These are phyloP conservation scores for Picochlorum sp. DNA, from an alignment of 139 green algal species.

Conservation along the genomic window DNA sequence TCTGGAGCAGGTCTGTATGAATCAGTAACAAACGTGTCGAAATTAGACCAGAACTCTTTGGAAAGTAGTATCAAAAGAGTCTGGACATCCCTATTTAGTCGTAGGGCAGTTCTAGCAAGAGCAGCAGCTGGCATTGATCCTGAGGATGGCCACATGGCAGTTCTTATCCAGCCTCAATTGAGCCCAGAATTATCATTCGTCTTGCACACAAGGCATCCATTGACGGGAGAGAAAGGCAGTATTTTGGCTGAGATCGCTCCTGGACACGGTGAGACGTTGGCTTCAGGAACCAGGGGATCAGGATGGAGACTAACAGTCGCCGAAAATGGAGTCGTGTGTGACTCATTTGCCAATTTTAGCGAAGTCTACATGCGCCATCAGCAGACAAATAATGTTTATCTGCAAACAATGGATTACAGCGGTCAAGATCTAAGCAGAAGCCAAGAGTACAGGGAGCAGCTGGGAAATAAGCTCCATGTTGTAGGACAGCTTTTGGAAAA, in stretches of 20 bases:
- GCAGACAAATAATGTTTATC: slow-evolving; percentile 6
- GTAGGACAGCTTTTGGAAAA: slow-evolving; percentile 55
- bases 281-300: slow-evolving; percentile 66
- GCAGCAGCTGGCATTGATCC: slow-evolving; percentile 48
- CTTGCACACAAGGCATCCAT: slow-evolving; percentile 71
- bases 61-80: slow-evolving; percentile 53
- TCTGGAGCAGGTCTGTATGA: slow-evolving; percentile 88
- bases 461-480: slow-evolving; percentile 36
- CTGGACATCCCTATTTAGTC: slow-evolving; percentile 85
- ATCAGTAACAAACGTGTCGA: slow-evolving; percentile 58
- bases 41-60: slow-evolving; percentile 32
- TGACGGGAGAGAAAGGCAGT: slow-evolving; percentile 30
- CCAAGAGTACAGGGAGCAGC: slow-evolving; percentile 2
- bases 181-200: slow-evolving; percentile 67
- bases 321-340: slow-evolving; percentile 49
- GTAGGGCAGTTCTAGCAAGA: slow-evolving; percentile 71
- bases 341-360: slow-evolving; percentile 91
- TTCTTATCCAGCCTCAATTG: slow-evolving; percentile 77
- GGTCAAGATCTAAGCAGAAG: slow-evolving; percentile 24
- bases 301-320: slow-evolving; percentile 77
- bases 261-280: slow-evolving; percentile 88
- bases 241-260: slow-evolving; percentile 75
- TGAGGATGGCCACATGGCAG: slow-evolving; percentile 70
- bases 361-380: slow-evolving; percentile 39
- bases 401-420: slow-evolving; percentile 74